Percentiles rank a stretch among this genome's conserved stretches.
These are phyloP conservation scores for Ascochyta rabiei DNA, from an alignment of 2,329 filamentous ascomycete genomes.

Conservation along the genomic window DNA sequence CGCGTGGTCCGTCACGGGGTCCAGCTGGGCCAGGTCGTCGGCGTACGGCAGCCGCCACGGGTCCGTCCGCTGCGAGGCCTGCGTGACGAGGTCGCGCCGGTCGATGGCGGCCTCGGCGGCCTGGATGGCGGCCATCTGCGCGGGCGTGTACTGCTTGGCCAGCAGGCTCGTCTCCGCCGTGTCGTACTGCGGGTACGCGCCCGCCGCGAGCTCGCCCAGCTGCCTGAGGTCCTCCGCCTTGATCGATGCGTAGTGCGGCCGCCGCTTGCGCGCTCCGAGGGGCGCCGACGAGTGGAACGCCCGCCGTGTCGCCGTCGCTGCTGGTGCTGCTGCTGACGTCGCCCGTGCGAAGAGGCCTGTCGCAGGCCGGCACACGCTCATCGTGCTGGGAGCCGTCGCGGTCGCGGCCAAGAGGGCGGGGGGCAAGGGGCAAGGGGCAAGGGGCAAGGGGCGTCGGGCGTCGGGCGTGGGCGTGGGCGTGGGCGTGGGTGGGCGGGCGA, in stretches of 20 bases:
- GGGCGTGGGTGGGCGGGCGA: constrained; percentile 7
- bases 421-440: background rate
- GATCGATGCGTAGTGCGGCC: constrained; percentile 52
- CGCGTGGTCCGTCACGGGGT: constrained; percentile 73
- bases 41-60: constrained; percentile 72
- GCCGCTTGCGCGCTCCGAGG: constrained; percentile 43
- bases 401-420: constrained; percentile 6
- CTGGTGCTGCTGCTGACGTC: constrained; percentile 23
- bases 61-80: constrained; percentile 75
- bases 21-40: constrained; percentile 77
- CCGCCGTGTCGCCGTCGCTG: constrained; percentile 46
- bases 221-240: constrained; percentile 50
- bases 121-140: constrained; percentile 81
- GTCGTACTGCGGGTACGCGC: constrained; percentile 67
- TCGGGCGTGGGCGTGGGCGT: too few relatives aligned
- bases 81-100: constrained; percentile 73
- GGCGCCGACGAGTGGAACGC: constrained; percentile 50
- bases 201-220: constrained; percentile 40
- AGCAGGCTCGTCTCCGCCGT: constrained; percentile 56
- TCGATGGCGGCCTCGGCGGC: constrained; percentile 80
- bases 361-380: constrained; percentile 52
- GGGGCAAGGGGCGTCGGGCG: too few relatives aligned
- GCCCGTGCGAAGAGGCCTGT: constrained; percentile 50
- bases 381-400: constrained; percentile 30
- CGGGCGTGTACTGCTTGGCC: constrained; percentile 72